phyloP scores from a whole-genome alignment of 805 yeast species.

The Clavispora carvajalis region DNA sequence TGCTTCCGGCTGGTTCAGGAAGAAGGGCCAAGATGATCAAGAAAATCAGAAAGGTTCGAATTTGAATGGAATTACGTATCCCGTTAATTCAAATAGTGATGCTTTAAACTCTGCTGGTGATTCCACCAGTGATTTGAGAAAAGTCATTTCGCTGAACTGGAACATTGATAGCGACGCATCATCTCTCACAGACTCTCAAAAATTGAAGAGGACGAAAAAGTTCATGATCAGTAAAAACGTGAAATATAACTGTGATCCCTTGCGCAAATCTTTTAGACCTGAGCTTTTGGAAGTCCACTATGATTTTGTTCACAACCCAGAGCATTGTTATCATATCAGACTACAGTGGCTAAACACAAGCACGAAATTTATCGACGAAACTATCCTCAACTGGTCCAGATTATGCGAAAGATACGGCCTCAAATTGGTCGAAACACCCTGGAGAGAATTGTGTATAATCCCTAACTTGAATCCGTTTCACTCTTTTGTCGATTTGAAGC shows the following conservation, averaged over 20 bases:
- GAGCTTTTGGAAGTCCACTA: constrained; percentile 81
- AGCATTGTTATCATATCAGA: constrained; percentile 86
- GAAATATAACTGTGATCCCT: constrained; percentile 70
- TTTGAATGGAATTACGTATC: neutral
- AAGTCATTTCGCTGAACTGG: constrained; percentile 10
- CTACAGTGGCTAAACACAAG: constrained; percentile 93
- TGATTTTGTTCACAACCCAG: constrained; percentile 90
- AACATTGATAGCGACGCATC: constrained; percentile 14
- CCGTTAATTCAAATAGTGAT: constrained; percentile 19
- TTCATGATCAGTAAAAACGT: constrained; percentile 66
- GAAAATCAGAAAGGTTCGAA: constrained; percentile 4
- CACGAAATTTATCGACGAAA: constrained; percentile 67
- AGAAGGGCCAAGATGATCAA: constrained; percentile 7
- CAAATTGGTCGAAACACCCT: constrained; percentile 76
- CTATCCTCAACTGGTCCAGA: constrained; percentile 71
- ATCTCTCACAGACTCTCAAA: constrained; percentile 15
- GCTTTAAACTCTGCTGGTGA: constrained; percentile 23
- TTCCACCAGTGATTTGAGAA: constrained; percentile 8
- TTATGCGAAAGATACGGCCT: constrained; percentile 83
- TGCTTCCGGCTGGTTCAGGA: constrained; percentile 29
- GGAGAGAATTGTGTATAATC: constrained; percentile 76
- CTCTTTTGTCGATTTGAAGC: constrained; percentile 64
- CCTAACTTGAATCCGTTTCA: constrained; percentile 83
- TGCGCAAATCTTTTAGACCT: constrained; percentile 62
- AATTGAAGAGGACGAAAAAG: constrained; percentile 21